phyloP scores from a whole-genome alignment of 805 yeast genomes.

The Saturnispora besseyi region DNA sequence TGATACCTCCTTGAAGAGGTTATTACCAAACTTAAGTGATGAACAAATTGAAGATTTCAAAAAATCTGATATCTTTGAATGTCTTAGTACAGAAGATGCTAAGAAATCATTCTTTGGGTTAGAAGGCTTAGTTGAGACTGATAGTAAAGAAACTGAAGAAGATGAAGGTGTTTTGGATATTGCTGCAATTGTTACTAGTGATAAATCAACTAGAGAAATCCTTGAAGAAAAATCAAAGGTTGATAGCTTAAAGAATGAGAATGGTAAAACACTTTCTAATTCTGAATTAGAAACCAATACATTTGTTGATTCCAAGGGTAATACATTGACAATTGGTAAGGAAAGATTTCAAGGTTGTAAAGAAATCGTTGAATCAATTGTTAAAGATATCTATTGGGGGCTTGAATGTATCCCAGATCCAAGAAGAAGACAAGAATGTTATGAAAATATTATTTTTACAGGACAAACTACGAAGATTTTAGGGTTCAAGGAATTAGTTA shows the following conservation, averaged over 20 bases:
- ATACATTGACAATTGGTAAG: constrained; percentile 63
- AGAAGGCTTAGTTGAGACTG: constrained; percentile 32
- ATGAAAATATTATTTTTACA: constrained; percentile 69
- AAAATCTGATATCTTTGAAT: constrained; percentile 67
- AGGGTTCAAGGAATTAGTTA: constrained; percentile 67
- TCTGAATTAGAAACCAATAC: constrained; percentile 63
- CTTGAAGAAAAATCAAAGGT: constrained; percentile 21
- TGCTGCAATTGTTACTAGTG: constrained; percentile 80
- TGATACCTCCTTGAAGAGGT: constrained; percentile 40
- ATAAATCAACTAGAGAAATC: constrained; percentile 47
- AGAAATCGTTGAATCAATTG: constrained; percentile 45
- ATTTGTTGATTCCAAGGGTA: constrained; percentile 54
- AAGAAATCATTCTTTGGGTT: constrained; percentile 53
- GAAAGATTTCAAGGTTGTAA: constrained; percentile 81
- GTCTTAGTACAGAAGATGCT: constrained; percentile 59
- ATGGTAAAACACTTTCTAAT: constrained; percentile 35
- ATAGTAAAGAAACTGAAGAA: constrained; percentile 10
- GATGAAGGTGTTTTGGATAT: constrained; percentile 75
- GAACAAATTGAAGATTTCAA: constrained; percentile 69
- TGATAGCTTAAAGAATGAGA: constrained; percentile 8
- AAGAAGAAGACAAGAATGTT: constrained; percentile 68
- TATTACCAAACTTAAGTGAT: constrained; percentile 49
- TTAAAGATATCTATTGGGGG: constrained; percentile 43
- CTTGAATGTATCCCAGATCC: constrained; percentile 50
- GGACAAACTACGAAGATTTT: constrained; percentile 71